phyloP scores from a whole-genome alignment of 441 rosid species.

The Theobroma grandiflorum region DNA sequence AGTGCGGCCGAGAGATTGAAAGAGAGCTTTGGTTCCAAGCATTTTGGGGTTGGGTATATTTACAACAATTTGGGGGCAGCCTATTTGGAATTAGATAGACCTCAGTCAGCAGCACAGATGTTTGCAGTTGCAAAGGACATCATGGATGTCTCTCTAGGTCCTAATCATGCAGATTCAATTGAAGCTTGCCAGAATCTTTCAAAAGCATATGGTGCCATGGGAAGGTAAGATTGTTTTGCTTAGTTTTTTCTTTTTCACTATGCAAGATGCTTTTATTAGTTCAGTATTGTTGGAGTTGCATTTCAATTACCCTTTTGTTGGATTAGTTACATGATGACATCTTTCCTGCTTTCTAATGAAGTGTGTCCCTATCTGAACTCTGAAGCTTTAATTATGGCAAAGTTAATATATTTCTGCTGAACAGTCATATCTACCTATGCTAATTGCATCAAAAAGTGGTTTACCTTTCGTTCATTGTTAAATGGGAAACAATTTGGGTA shows the following conservation, averaged over 20 bases:
- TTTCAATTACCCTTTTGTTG: conserved; percentile 11
- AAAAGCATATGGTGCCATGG: conserved; percentile 80
- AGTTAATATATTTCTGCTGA: not conserved
- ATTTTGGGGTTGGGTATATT: conserved; percentile 91
- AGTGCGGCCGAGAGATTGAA: conserved; percentile 83
- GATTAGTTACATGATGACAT: conserved; percentile 1
- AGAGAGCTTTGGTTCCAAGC: conserved; percentile 91
- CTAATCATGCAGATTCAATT: conserved; percentile 83
- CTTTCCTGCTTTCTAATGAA: not conserved
- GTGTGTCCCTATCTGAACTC: not conserved
- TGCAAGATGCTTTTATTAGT: not conserved
- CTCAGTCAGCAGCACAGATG: conserved; percentile 93
- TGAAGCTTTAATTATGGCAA: not conserved
- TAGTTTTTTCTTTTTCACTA: conserved; percentile 10
- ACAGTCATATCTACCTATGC: not conserved
- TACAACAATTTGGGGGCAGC: conserved; percentile 96
- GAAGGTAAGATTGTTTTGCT: conserved; percentile 59
- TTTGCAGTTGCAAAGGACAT: conserved; percentile 93
- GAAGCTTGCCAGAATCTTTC: conserved; percentile 95
- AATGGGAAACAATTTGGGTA: not conserved
- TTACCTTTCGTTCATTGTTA: not conserved
- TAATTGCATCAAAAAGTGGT: not conserved
- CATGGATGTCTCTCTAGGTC: conserved; percentile 94
- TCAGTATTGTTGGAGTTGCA: conserved; percentile 19
- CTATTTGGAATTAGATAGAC: conserved; percentile 88